These are phyloP conservation scores for Globisporangium perplexum DNA, from an alignment of 352 stramenopile species.

Conservation along the genomic window DNA sequence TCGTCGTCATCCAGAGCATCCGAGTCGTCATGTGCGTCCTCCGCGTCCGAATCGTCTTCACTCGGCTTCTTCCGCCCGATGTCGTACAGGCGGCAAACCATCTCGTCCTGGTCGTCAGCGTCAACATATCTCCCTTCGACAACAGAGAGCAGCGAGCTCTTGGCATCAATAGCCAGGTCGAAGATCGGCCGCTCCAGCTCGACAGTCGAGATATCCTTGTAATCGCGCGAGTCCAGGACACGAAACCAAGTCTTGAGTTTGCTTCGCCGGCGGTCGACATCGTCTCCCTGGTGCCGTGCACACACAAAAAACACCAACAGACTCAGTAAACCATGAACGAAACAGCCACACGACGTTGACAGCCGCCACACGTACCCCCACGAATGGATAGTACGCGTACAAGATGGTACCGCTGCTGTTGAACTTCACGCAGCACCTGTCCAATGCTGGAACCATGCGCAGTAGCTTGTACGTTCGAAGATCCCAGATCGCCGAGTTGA, in stretches of 20 bases:
- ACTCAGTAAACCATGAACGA: neutral
- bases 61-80: constrained; percentile 76
- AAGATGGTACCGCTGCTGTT: constrained; percentile 60
- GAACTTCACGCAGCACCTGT: constrained; percentile 81
- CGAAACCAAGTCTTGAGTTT: constrained; percentile 85
- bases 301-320: neutral
- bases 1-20: constrained; percentile 75
- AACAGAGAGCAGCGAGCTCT: constrained; percentile 60
- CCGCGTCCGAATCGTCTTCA: constrained; percentile 85
- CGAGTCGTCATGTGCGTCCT: constrained; percentile 65
- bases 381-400: constrained; percentile 80
- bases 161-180: constrained; percentile 57
- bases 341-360: constrained; percentile 1
- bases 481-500: constrained; percentile 90
- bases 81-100: constrained; percentile 83
- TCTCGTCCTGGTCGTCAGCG: constrained; percentile 61
- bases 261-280: constrained; percentile 41
- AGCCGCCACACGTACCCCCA: constrained; percentile 31
- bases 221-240: constrained; percentile 75
- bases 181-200: constrained; percentile 77
- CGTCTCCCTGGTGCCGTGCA: constrained; percentile 39
- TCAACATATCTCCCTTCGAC: constrained; percentile 75
- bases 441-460: constrained; percentile 81
- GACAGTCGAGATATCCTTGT: constrained; percentile 80
- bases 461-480: constrained; percentile 80